These are phyloP conservation scores for Nemania serpens DNA, from an alignment of 2,329 filamentous ascomycete species.

Conservation along the genomic window DNA sequence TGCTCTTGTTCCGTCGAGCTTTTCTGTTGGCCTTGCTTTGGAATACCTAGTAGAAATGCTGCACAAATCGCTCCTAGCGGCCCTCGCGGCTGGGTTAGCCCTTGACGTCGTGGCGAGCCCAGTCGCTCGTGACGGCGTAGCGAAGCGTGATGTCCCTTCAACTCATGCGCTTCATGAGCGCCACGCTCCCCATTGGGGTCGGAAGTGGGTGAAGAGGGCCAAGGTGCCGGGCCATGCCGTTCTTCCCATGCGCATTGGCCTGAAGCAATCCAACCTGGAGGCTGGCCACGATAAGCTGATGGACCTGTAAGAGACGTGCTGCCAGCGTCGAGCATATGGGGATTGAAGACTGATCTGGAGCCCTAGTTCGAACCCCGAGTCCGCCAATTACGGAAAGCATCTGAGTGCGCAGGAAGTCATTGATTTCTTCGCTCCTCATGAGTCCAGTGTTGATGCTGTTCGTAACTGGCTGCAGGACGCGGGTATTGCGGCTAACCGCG, in stretches of 20 bases:
- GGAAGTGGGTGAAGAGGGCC: conserved; percentile 36
- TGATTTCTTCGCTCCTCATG: conserved; percentile 45
- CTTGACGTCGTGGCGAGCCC: conserved; percentile 30
- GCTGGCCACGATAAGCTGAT: conserved; percentile 40
- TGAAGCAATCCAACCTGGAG: conserved; percentile 40
- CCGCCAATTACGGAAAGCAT: conserved; percentile 45
- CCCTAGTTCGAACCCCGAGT: conserved; percentile 35
- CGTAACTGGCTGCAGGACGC: conserved; percentile 40
- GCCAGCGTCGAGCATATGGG: not conserved
- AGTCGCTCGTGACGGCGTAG: conserved; percentile 5
- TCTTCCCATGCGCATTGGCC: conserved; percentile 43
- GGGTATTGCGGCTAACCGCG: conserved; percentile 37
- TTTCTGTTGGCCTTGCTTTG: not conserved
- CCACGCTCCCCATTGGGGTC: conserved; percentile 34
- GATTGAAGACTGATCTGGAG: conserved; percentile 10
- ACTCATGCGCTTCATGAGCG: conserved; percentile 43
- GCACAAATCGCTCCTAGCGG: conserved; percentile 24
- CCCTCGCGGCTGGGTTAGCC: conserved; percentile 27
- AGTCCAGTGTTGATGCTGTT: conserved; percentile 41
- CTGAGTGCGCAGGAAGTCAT: conserved; percentile 45
- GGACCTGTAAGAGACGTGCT: conserved; percentile 35
- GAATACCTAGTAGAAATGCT: conserved; percentile 24
- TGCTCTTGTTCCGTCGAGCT: not conserved
- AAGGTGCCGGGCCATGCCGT: conserved; percentile 33
- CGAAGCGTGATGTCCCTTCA: conserved; percentile 27